Conservation (phyloP, 352 stramenopile species). For the Globisporangium irregulare region DNA sequence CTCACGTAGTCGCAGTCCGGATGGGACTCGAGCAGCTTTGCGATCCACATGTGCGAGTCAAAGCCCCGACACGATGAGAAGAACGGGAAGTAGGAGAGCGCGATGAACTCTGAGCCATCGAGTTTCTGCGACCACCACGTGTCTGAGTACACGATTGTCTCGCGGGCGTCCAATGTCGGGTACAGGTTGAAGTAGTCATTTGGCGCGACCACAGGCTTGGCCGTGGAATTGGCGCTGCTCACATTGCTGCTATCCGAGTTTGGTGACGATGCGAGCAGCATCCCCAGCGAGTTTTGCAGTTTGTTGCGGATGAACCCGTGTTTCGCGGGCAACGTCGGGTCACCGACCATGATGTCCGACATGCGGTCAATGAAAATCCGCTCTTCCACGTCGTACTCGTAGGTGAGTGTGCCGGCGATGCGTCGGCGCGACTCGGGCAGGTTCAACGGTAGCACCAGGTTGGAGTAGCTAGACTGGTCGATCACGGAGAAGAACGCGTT, state of each 20-base stretch:
- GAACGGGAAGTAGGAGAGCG: slow-evolving; percentile 94
- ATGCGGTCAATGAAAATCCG: slow-evolving; percentile 89
- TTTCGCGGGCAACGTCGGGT: slow-evolving; percentile 60
- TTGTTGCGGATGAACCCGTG: slow-evolving; percentile 56
- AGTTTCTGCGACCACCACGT: slow-evolving; percentile 81
- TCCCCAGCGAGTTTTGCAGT: slow-evolving; percentile 52
- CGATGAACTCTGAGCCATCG: slow-evolving; percentile 62
- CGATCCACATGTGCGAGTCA: slow-evolving; percentile 91
- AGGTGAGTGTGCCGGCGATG: slow-evolving; percentile 47
- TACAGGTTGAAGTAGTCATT: slow-evolving; percentile 64
- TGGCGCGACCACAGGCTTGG: slow-evolving; percentile 27
- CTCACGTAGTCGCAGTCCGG: slow-evolving; percentile 88
- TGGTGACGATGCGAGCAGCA: slow-evolving; percentile 13
- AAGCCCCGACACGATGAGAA: slow-evolving; percentile 96
- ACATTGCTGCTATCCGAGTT: slow-evolving; percentile 2
- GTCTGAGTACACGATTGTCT: slow-evolving; percentile 39
- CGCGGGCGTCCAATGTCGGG: slow-evolving; percentile 36
- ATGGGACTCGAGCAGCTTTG: slow-evolving; percentile 94
- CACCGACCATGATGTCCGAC: slow-evolving; percentile 90
- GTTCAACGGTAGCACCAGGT: slow-evolving; percentile 93
- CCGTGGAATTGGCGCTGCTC: slow-evolving; percentile 8
- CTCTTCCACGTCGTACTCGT: slow-evolving; percentile 70
- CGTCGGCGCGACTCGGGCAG: slow-evolving; percentile 75
- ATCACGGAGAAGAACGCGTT: slow-evolving; percentile 86
- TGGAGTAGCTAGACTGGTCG: slow-evolving; percentile 66